Evolutionary conservation across 352 stramenopile genomes (phyloP).

Genomic region (Pythium oligandrum): DNA sequence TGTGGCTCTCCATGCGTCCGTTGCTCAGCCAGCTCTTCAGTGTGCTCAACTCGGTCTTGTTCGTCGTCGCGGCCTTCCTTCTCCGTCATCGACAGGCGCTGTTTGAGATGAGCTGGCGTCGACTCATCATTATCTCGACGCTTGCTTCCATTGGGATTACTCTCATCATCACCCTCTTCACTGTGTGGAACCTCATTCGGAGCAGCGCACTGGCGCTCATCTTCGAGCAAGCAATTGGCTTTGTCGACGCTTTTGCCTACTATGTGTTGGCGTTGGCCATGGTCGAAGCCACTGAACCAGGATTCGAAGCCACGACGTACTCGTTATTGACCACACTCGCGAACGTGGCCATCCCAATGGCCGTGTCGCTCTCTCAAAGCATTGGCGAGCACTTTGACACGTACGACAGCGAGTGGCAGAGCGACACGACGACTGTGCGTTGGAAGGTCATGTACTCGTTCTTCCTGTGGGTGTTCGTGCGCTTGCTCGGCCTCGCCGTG

Average conservation of each 20-base stretch:
- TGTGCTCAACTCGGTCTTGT: constrained; percentile 39
- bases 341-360: constrained; percentile 50
- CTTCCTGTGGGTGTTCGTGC: constrained; percentile 34
- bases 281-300: constrained; percentile 39
- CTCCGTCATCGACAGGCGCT: constrained; percentile 16
- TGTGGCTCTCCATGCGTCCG: constrained; percentile 34
- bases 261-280: constrained; percentile 44
- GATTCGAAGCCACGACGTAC: constrained; percentile 44
- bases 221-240: constrained; percentile 41
- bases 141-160: constrained; percentile 29
- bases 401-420: constrained; percentile 44
- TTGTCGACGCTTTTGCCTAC: constrained; percentile 50
- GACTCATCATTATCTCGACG: constrained; percentile 28
- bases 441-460: constrained; percentile 44
- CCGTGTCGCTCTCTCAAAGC: constrained; percentile 54
- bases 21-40: constrained; percentile 44
- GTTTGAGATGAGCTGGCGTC: constrained; percentile 29
- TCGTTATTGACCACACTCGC: constrained; percentile 43
- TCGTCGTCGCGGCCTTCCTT: constrained; percentile 25
- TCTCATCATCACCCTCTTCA: constrained; percentile 41
- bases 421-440: constrained; percentile 35
- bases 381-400: constrained; percentile 60
- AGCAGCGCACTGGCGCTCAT: constrained; percentile 36
- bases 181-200: constrained; percentile 51
- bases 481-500: constrained; percentile 23